Percentiles rank a stretch among this genome's conserved stretches.
phyloP scores from a whole-genome alignment of 345 rosid species.

The Cochlearia excelsa region DNA sequence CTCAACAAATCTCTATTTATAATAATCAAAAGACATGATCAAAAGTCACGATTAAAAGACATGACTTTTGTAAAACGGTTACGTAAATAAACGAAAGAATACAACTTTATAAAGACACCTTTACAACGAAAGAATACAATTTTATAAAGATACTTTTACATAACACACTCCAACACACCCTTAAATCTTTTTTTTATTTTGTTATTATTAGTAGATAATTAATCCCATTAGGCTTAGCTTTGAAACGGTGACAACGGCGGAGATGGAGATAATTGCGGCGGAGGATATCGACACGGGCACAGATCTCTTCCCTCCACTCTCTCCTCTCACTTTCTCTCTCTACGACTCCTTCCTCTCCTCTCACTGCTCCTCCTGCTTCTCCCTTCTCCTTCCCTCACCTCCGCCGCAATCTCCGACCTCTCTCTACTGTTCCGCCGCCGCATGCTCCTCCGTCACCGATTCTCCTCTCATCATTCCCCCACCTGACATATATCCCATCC shows the following conservation, averaged over 20 bases:
- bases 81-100: too few relatives aligned
- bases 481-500: conserved; percentile 17
- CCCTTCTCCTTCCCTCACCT: conserved; percentile 24
- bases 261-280: conserved; percentile 39
- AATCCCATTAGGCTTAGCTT: too few relatives aligned
- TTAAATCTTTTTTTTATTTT: too few relatives aligned
- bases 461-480: conserved; percentile 26
- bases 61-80: too few relatives aligned
- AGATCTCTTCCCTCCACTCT: conserved; percentile 51
- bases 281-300: conserved; percentile 44
- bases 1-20: too few relatives aligned
- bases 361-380: conserved; percentile 53
- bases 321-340: conserved; percentile 54
- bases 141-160: too few relatives aligned
- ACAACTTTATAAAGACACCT: too few relatives aligned
- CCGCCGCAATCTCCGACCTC: conserved; percentile 4
- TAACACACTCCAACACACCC: too few relatives aligned
- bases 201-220: too few relatives aligned
- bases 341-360: conserved; percentile 51
- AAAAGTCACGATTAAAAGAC: too few relatives aligned
- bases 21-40: too few relatives aligned
- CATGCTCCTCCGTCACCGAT: conserved; percentile 41
- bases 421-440: conserved; percentile 42
- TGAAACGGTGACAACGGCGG: background rate
- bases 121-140: too few relatives aligned